A percentile compares a stretch with the other conserved stretches of the same genome.
Conservation (phyloP, 225 moss, liverwort and hornwort genomes). For the Thuidium tamariscinum region DNA sequence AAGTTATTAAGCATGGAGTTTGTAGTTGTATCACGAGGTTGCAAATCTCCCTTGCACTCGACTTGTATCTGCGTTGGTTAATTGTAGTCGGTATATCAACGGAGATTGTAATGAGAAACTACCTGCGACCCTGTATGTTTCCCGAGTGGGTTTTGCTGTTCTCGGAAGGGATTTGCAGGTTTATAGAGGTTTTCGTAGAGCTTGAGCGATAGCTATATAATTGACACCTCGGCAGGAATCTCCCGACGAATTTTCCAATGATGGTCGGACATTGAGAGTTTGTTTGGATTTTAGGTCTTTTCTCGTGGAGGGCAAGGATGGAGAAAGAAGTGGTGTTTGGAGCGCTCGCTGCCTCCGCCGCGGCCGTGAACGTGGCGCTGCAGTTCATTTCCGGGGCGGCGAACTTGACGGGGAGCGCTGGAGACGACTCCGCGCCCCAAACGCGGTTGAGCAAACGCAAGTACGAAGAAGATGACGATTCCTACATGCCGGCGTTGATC, state of each 20-base stretch:
- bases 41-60: neutral
- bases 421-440: slow-evolving; percentile 23
- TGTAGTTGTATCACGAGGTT: neutral
- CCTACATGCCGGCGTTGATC: slow-evolving; percentile 58
- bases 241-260: neutral
- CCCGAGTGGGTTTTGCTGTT: neutral
- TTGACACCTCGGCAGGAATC: neutral
- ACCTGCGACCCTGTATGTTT: neutral
- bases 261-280: neutral
- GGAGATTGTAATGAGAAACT: too few relatives aligned
- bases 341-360: slow-evolving; percentile 68
- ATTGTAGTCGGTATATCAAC: neutral
- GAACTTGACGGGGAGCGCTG: slow-evolving; percentile 31
- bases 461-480: slow-evolving; percentile 58
- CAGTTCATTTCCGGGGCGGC: slow-evolving; percentile 65
- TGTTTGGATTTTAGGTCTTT: neutral
- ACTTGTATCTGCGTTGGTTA: neutral
- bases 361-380: slow-evolving; percentile 74
- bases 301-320: neutral
- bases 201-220: neutral
- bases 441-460: slow-evolving; percentile 43
- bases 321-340: slow-evolving; percentile 66
- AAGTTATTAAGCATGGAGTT: slow-evolving; percentile 1
- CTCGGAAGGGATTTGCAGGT: neutral
- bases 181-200: neutral